phyloP scores from a whole-genome alignment of 768 basidiomycete species.

The Sutorius australiensis region DNA sequence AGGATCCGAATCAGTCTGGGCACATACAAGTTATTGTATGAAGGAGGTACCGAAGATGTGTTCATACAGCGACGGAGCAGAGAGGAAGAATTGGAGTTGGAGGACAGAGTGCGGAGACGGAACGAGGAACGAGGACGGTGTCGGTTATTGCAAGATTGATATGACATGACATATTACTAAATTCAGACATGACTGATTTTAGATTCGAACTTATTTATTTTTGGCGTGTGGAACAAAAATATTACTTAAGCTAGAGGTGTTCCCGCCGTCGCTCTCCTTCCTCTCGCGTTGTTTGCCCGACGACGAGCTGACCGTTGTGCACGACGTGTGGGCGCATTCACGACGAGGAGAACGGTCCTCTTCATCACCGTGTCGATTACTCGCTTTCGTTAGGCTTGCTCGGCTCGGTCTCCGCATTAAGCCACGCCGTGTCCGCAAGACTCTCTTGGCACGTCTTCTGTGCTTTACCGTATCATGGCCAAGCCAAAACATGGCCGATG shows the following conservation, averaged over 20 bases:
- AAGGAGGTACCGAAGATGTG: conserved; percentile 59
- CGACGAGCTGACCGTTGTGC: conserved; percentile 7
- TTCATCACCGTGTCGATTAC: neutral
- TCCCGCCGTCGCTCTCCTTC: conserved; percentile 8
- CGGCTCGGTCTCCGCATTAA: conserved; percentile 21
- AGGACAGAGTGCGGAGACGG: conserved; percentile 40
- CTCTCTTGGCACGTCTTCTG: conserved; percentile 36
- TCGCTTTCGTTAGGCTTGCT: neutral
- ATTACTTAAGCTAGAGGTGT: conserved; percentile 24
- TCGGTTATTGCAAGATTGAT: conserved; percentile 30
- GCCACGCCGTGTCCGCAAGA: conserved; percentile 34
- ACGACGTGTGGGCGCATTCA: neutral
- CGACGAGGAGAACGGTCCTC: neutral
- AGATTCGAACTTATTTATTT: conserved; percentile 13
- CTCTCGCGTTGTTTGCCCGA: neutral
- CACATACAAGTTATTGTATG: conserved; percentile 69
- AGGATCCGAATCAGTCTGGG: conserved; percentile 54
- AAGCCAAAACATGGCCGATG: conserved; percentile 44
- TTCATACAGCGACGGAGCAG: conserved; percentile 37
- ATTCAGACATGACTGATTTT: neutral
- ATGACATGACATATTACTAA: no score
- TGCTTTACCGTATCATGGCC: conserved; percentile 45
- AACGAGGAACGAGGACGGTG: conserved; percentile 57
- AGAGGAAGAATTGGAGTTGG: conserved; percentile 34
- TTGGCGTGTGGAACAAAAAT: conserved; percentile 8